Percentiles rank a stretch among this genome's conserved stretches.
Conservation (phyloP, 768 basidiomycete genomes). For the Pleurotus salmoneostramineus region DNA sequence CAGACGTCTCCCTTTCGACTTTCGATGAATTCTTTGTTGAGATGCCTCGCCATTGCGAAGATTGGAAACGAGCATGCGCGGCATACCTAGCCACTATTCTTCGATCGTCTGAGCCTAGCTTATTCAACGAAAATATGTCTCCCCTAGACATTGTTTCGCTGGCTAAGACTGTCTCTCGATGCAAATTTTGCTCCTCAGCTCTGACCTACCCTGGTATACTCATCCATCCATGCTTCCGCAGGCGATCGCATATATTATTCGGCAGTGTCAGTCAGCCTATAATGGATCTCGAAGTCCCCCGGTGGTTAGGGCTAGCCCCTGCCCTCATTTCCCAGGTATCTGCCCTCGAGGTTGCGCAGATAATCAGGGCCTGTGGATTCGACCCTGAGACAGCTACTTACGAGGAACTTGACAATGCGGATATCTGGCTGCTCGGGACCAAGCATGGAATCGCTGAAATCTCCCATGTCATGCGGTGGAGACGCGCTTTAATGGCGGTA, state of each 20-base stretch:
- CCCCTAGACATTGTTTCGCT: not conserved
- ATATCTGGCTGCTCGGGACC: not conserved
- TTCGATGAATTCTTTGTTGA: constrained; percentile 11
- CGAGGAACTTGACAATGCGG: not conserved
- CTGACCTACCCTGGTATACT: not conserved
- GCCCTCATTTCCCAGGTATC: not conserved
- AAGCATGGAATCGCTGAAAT: not conserved
- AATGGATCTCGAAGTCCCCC: not conserved
- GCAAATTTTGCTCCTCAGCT: not conserved
- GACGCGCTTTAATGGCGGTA: not conserved
- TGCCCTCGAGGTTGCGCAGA: constrained; percentile 15
- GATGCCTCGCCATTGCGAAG: constrained; percentile 8
- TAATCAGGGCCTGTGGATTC: constrained; percentile 27
- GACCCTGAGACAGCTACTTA: constrained; percentile 18
- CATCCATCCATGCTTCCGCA: not conserved
- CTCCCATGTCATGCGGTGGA: not conserved
- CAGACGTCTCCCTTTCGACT: constrained; percentile 9
- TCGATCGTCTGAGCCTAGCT: constrained; percentile 1
- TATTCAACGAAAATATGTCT: not conserved
- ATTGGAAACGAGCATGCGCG: constrained; percentile 12
- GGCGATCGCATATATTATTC: not conserved
- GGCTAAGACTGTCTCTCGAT: constrained; percentile 6
- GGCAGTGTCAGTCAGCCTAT: not conserved
- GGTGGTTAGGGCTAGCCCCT: not conserved
- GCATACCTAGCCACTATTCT: not conserved